A percentile compares a stretch with the other conserved stretches of the same genome.
Evolutionary conservation across 2,329 filamentous ascomycete genomes (phyloP).

Genomic region (Emergomyces orientalis): DNA sequence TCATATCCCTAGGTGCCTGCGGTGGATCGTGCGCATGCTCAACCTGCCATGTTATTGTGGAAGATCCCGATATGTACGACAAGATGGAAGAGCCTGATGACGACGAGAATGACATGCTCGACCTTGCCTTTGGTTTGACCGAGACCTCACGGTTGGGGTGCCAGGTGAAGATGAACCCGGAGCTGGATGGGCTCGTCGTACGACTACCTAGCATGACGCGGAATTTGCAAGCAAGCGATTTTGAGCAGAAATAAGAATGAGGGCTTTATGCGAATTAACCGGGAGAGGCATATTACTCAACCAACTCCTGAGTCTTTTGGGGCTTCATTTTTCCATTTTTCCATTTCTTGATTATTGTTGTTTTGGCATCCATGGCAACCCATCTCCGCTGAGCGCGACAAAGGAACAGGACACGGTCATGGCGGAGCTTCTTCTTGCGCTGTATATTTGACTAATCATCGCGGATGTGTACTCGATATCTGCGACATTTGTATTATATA

Average conservation of each 20-base stretch:
- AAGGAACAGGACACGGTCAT: constrained; percentile 7
- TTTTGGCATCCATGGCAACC: neutral
- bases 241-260: constrained; percentile 41
- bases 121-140: constrained; percentile 79
- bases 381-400: neutral
- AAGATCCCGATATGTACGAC: constrained; percentile 63
- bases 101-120: constrained; percentile 83
- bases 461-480: neutral
- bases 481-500: constrained; percentile 9
- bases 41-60: constrained; percentile 83
- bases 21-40: constrained; percentile 90
- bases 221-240: constrained; percentile 93
- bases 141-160: constrained; percentile 79
- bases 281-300: neutral
- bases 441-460: constrained; percentile 1
- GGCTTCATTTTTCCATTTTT: neutral
- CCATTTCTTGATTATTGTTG: too few relatives aligned
- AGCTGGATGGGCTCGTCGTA: constrained; percentile 77
- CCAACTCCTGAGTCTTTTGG: neutral
- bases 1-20: constrained; percentile 57
- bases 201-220: constrained; percentile 86
- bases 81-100: constrained; percentile 68
- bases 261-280: neutral
- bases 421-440: neutral
- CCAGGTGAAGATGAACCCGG: constrained; percentile 84